A percentile compares a stretch with the other conserved stretches of the same genome.
Evolutionary conservation across 2,329 filamentous ascomycete genomes (phyloP).

Genomic region (Colletotrichum tabaci): DNA sequence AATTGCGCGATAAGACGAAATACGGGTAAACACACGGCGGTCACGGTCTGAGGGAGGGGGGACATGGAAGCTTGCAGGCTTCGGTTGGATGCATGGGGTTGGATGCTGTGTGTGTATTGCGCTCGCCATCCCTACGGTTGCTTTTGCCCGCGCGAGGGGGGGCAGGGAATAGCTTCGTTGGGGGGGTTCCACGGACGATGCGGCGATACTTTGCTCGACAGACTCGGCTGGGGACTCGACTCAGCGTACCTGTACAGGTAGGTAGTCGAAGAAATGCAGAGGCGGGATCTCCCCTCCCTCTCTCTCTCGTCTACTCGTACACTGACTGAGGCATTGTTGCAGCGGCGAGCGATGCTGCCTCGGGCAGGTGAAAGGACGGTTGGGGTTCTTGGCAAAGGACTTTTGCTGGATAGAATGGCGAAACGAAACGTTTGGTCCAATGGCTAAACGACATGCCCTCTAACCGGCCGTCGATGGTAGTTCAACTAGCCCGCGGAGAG

Average conservation of each 20-base stretch:
- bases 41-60: background rate
- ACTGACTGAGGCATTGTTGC: slow-evolving; percentile 39
- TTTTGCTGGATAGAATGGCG: slow-evolving; percentile 24
- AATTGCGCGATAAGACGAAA: slow-evolving; percentile 41
- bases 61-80: background rate
- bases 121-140: background rate
- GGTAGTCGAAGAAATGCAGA: background rate
- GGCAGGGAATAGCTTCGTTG: slow-evolving; percentile 21
- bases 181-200: background rate
- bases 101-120: background rate
- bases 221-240: too few relatives aligned
- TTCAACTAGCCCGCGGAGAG: slow-evolving; percentile 12
- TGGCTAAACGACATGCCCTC: background rate
- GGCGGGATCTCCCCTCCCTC: background rate
- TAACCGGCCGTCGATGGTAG: background rate
- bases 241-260: too few relatives aligned
- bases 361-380: slow-evolving; percentile 33
- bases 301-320: background rate
- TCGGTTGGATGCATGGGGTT: slow-evolving; percentile 3
- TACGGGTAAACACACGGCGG: background rate
- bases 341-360: slow-evolving; percentile 37
- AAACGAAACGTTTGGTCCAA: background rate
- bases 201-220: background rate
- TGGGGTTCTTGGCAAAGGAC: slow-evolving; percentile 36
- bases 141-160: background rate